Percentiles rank a stretch among this genome's conserved stretches.
These are phyloP conservation scores for Moesziomyces sp. DNA, from an alignment of 1,284 basidiomycete species.

Conservation along the genomic window DNA sequence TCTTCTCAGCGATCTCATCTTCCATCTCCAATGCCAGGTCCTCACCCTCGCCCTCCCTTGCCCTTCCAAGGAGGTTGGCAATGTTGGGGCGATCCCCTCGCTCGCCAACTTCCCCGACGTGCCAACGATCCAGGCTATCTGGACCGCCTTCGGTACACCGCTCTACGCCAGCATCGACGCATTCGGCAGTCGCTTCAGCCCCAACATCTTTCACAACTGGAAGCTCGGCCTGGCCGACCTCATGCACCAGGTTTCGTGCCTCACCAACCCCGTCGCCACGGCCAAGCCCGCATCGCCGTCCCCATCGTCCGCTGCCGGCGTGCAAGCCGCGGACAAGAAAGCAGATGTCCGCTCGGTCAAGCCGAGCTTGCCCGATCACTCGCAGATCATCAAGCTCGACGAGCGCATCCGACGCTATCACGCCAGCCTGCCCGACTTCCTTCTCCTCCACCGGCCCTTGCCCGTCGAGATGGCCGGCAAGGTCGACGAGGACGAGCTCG, in stretches of 20 bases:
- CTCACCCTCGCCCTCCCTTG: constrained; percentile 16
- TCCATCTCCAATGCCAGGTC: constrained; percentile 26
- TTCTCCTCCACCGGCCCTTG: constrained; percentile 29
- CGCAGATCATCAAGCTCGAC: constrained; percentile 21
- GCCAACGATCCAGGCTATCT: constrained; percentile 30
- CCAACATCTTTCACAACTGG: constrained; percentile 38
- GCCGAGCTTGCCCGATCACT: constrained; percentile 13
- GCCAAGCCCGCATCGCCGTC: constrained; percentile 1
- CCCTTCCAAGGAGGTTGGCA: not conserved
- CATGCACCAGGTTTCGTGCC: constrained; percentile 30
- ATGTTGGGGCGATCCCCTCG: not conserved
- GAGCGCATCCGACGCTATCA: constrained; percentile 37
- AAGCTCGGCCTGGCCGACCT: constrained; percentile 36
- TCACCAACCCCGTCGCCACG: constrained; percentile 11
- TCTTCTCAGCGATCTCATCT: constrained; percentile 35
- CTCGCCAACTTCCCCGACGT: constrained; percentile 15
- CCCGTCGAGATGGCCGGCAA: constrained; percentile 35
- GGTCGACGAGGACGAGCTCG: constrained; percentile 25
- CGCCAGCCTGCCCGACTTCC: constrained; percentile 24
- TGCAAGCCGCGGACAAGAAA: not conserved
- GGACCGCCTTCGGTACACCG: constrained; percentile 20
- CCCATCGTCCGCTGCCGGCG: not conserved
- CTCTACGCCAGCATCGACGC: constrained; percentile 28
- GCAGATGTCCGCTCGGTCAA: not conserved
- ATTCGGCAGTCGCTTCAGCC: constrained; percentile 29